Conservation (phyloP, 2,329 filamentous ascomycete species). For the Berkeleyomyces rouxiae region DNA sequence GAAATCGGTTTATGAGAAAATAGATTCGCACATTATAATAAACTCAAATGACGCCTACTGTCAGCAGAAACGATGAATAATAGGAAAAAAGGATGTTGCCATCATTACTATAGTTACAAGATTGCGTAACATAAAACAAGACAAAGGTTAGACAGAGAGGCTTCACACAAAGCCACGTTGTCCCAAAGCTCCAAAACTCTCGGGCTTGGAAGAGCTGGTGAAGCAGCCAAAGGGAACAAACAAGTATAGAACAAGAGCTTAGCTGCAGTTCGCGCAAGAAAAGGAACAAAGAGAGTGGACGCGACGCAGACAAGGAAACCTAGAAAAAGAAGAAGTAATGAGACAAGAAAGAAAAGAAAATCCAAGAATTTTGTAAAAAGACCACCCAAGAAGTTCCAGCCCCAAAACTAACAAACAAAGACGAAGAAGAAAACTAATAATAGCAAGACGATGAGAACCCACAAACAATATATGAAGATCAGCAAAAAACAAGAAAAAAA, state of each 20-base stretch:
- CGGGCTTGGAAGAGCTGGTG: not conserved
- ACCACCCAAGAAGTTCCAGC: not conserved
- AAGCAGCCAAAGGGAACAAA: not conserved
- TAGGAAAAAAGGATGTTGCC: not conserved
- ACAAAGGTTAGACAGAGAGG: too few species aligned
- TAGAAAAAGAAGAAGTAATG: not conserved
- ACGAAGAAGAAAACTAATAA: not conserved
- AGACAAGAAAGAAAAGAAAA: not conserved
- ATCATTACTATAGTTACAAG: not conserved
- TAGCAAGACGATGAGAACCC: slow-evolving; percentile 3
- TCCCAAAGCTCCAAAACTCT: slow-evolving; percentile 2
- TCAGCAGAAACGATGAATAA: not conserved
- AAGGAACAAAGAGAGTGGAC: not conserved
- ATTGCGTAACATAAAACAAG: too few species aligned
- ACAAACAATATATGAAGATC: not conserved
- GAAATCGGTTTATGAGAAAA: not conserved
- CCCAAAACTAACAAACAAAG: not conserved
- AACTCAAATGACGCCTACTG: not conserved
- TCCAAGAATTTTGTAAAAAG: not conserved
- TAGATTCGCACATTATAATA: not conserved
- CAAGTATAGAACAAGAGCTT: not conserved
- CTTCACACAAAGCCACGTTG: not conserved
- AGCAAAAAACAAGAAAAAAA: not conserved
- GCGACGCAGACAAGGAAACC: not conserved
- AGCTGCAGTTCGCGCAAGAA: not conserved